Conservation (phyloP, 2,329 filamentous ascomycete species). For the Aurifilum marmelostoma region DNA sequence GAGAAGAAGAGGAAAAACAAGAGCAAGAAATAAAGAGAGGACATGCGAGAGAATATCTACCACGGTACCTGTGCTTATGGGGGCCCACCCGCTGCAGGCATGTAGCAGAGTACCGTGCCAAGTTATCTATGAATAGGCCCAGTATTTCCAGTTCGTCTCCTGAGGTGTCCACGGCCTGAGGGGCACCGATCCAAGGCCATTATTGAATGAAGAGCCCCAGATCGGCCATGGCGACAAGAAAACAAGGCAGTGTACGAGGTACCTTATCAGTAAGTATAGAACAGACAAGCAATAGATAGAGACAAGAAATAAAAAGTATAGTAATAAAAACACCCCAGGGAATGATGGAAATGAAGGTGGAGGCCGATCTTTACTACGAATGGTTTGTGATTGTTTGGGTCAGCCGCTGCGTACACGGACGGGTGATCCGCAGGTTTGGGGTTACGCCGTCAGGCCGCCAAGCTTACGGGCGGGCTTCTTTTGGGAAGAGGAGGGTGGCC, state of each 20-base stretch:
- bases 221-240: not conserved
- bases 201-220: not conserved
- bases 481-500: too few species aligned
- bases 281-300: too few species aligned
- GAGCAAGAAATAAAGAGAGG: too few species aligned
- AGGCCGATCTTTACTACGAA: not conserved
- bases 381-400: constrained; percentile 4
- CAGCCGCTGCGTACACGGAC: not conserved
- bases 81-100: too few species aligned
- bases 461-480: not conserved
- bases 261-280: too few species aligned
- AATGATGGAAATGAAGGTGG: not conserved
- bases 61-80: not conserved
- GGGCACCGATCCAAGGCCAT: not conserved
- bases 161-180: not conserved
- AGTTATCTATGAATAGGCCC: too few species aligned
- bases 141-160: not conserved
- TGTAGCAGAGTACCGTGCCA: too few species aligned
- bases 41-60: too few species aligned
- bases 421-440: not conserved
- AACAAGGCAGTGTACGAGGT: not conserved
- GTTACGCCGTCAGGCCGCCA: not conserved
- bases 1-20: too few species aligned
- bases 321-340: not conserved
- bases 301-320: not conserved